Base-by-base conservation (phyloP, 2,329 filamentous ascomycete genomes). In the Hymenoscyphus fraxineus region DNA sequence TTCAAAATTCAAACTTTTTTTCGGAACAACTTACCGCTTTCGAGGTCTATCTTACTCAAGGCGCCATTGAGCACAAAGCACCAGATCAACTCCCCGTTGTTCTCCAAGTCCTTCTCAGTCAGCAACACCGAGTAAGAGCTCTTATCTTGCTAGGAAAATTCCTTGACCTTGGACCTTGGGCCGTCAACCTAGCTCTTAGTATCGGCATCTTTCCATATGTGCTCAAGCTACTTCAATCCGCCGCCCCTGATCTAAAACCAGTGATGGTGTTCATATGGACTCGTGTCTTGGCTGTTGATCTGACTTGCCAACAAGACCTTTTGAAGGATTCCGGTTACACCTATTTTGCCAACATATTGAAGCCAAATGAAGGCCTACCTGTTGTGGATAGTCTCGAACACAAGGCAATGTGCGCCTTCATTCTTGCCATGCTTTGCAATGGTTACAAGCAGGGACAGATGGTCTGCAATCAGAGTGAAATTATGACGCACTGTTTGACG, bases 201-300 rank as follows among this genome's bases (percentile, higher is more conserved):
- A 99, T 99, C 67, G 95, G 95, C 31, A 99, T 99, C 67, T 99
- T 99, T 77, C 95, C 95, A 0, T 99, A 99, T 74, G 95, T 99
- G n/a, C 81, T 99, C 40, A 99, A 99, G 78, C 82, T 99, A 32
- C 81, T 99, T 19, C 95, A 99, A 76, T 98, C 95, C 4, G 94
- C 96, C 58, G 95, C 95, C 0, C 86, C 92, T 58, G 95, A 99
- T 77, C 80, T 99, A 67, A 98, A 98, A 74, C 94, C 95, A 0
- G 93, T 98, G 66, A 98, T 99, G 95, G 93, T 99, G 5, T 99
- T 98, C 77, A 99, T 99, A 68, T 99, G 95, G 95, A 93, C 95
- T 6, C 87, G 95, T 59, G 92, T 99, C 55, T 86, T 99, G 68
- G 95, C 95, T 7, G 95, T 99, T 6, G 95, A 99, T 74, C 88